Conservation (phyloP, 352 stramenopile species). For the Globisporangium echinulatum region DNA sequence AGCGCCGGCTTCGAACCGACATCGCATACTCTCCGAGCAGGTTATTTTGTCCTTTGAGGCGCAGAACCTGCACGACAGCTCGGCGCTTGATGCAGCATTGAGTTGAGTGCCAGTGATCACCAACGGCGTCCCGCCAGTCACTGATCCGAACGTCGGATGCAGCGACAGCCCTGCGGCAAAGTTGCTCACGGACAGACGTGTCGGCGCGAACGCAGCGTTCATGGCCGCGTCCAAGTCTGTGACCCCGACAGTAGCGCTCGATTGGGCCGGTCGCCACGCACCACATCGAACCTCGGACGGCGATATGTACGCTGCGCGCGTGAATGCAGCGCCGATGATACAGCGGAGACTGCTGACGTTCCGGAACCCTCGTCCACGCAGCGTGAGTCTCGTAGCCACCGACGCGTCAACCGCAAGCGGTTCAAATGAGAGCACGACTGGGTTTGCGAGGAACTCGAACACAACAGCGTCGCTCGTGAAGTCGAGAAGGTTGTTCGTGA, state of each 20-base stretch:
- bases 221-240: conserved; percentile 19
- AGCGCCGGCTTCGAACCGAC: neutral
- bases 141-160: conserved; percentile 1
- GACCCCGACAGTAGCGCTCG: conserved; percentile 21
- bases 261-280: conserved; percentile 5
- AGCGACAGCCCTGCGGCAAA: neutral
- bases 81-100: neutral
- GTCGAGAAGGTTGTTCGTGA: conserved; percentile 54
- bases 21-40: neutral
- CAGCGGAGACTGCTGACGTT: conserved; percentile 31
- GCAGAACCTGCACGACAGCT: conserved; percentile 1
- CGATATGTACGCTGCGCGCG: conserved; percentile 21
- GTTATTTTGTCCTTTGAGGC: neutral
- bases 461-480: conserved; percentile 24
- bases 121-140: conserved; percentile 3
- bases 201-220: conserved; percentile 3
- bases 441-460: conserved; percentile 34
- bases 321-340: conserved; percentile 26
- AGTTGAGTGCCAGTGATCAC: neutral
- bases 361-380: conserved; percentile 28
- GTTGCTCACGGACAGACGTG: neutral
- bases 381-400: conserved; percentile 7
- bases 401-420: conserved; percentile 11
- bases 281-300: conserved; percentile 18
- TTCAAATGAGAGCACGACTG: conserved; percentile 27